phyloP scores from a whole-genome alignment of 768 basidiomycete species.

The Trametes punicea region DNA sequence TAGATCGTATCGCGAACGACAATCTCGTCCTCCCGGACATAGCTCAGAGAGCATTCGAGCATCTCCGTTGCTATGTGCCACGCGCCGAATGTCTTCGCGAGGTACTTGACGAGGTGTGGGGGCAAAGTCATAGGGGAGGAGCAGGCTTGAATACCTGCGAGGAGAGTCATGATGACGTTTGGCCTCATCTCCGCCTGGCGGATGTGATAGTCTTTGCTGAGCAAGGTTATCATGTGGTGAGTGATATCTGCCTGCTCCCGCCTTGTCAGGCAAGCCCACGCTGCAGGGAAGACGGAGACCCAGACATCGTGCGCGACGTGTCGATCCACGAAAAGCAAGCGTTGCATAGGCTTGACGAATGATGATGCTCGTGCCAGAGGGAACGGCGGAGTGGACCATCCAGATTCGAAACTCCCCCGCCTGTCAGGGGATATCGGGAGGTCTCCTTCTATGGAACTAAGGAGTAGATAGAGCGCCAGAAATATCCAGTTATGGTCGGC shows the following conservation, averaged over 20 bases:
- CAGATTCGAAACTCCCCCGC: constrained; percentile 36
- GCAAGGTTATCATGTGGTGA: constrained; percentile 82
- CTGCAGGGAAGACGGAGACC: constrained; percentile 81
- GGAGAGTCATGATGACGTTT: constrained; percentile 88
- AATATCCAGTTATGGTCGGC: constrained; percentile 94
- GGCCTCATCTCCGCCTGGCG: constrained; percentile 86
- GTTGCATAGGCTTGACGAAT: constrained; percentile 75
- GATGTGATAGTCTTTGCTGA: constrained; percentile 92
- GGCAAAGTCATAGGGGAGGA: constrained; percentile 85
- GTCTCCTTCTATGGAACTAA: constrained; percentile 64
- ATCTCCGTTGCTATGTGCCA: constrained; percentile 92
- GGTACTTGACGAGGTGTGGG: constrained; percentile 92
- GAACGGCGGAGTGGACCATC: constrained; percentile 33
- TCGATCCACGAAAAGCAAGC: constrained; percentile 77
- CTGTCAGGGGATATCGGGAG: constrained; percentile 39
- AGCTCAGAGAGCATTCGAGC: constrained; percentile 74
- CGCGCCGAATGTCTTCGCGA: constrained; percentile 94
- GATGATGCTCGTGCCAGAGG: constrained; percentile 45
- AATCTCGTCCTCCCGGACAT: constrained; percentile 76
- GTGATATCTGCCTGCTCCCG: constrained; percentile 88
- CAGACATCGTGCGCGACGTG: constrained; percentile 78
- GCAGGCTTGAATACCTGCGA: constrained; percentile 82
- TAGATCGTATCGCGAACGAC: constrained; percentile 77
- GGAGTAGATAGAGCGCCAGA: constrained; percentile 82
- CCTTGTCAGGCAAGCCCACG: constrained; percentile 82